A percentile compares a stretch with the other conserved stretches of the same genome.
Evolutionary conservation across 2,329 filamentous ascomycete genomes (phyloP).

Genomic region (Trichophyton equinum): DNA sequence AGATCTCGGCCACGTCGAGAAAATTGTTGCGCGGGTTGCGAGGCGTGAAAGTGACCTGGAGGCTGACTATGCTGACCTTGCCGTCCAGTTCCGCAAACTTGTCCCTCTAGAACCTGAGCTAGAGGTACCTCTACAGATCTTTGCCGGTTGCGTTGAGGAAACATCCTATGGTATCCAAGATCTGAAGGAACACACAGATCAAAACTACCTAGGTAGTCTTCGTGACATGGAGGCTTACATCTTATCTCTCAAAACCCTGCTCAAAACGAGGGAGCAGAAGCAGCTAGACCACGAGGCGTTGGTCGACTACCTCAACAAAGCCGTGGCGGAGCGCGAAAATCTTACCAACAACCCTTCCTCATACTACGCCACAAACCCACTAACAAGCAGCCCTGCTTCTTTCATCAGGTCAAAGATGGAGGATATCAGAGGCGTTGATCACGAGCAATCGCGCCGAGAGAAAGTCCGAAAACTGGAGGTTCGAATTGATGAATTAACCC

Average conservation of each 20-base stretch:
- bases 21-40: slow-evolving; percentile 83
- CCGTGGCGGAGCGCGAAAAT: slow-evolving; percentile 70
- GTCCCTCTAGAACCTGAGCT: slow-evolving; percentile 80
- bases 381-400: slow-evolving; percentile 57
- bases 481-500: slow-evolving; percentile 79
- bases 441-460: slow-evolving; percentile 80
- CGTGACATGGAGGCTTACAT: slow-evolving; percentile 95
- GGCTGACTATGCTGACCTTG: slow-evolving; percentile 74
- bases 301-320: slow-evolving; percentile 89
- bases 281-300: slow-evolving; percentile 95
- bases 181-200: slow-evolving; percentile 86
- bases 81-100: slow-evolving; percentile 88
- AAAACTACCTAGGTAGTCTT: slow-evolving; percentile 84
- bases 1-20: slow-evolving; percentile 83
- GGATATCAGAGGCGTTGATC: slow-evolving; percentile 90
- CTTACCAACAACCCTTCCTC: slow-evolving; percentile 53
- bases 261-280: slow-evolving; percentile 92
- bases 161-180: slow-evolving; percentile 63
- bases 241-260: slow-evolving; percentile 67
- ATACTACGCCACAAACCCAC: slow-evolving; percentile 42
- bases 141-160: slow-evolving; percentile 75
- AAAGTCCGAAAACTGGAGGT: slow-evolving; percentile 81
- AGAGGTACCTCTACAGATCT: slow-evolving; percentile 68
- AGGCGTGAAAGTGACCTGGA: slow-evolving; percentile 80
- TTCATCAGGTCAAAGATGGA: slow-evolving; percentile 93